Base-by-base conservation (phyloP, 495 filamentous ascomycete species). In the Penicillium arizonense region DNA sequence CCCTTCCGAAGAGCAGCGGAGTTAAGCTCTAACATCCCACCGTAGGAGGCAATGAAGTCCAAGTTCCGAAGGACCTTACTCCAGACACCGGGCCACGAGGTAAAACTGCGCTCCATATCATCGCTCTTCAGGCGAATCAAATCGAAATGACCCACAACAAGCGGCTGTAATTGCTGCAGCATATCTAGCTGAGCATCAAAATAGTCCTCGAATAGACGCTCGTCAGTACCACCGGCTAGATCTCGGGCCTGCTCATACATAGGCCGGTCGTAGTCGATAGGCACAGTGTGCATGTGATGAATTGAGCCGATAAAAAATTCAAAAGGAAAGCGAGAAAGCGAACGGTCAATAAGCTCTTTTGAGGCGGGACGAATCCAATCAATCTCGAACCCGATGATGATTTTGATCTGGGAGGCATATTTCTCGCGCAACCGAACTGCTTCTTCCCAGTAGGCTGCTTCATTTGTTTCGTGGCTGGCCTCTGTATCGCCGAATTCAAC, bases 121-220 rank as follows among this genome's bases (percentile, higher is more conserved):
- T 84, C 79, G 57, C 86, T 89, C 63, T 89, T 81, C 56, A 98
- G 69, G 34, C 93, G 73, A 51, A 97, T 89, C 30, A 98, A 74
- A 73, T 98, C 94, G 69, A 97, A 95, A 69, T 98, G 94, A 10
- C 91, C 94, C 14, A 98, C 86, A 13, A 97, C 81, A 9, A 82
- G 80, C 34, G 95, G 95, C 64, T 76, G 77, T 52, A 95, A 61
- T n/a, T 77, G 73, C 38, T 63, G 59, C 34, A 98, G 73, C 90
- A 98, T 94, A 21, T 83, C 83, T 46, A 77, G 81, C 74, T 97
- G 92, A 30, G 82, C 78, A 70, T 97, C 90, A 64, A 92, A 96
- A 70, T 96, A 98, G 53, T 78, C 82, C 60, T 82, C 82, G 59
- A 87, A 94, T 13, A 96, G 67, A 6, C 56, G 70, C 69, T 89